These are phyloP conservation scores for Lactarius hengduanensis DNA, from an alignment of 768 basidiomycete genomes.

Conservation along the genomic window DNA sequence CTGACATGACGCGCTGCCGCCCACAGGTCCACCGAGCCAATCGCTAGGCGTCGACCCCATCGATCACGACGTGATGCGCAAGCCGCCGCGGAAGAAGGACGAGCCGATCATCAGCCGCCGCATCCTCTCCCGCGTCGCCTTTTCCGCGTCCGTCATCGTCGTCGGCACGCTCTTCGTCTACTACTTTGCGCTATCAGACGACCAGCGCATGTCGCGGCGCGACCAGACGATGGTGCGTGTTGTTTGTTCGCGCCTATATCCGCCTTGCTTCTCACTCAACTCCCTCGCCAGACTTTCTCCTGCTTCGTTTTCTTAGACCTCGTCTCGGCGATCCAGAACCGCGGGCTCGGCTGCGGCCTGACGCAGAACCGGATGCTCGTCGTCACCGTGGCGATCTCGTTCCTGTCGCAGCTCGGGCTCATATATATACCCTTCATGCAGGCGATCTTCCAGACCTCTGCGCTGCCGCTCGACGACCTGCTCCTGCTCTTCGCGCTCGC, in stretches of 20 bases:
- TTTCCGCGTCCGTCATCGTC: conserved; percentile 91
- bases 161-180: conserved; percentile 87
- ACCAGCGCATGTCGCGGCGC: conserved; percentile 66
- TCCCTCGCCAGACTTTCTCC: conserved; percentile 77
- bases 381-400: conserved; percentile 83
- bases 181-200: conserved; percentile 77
- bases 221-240: conserved; percentile 86
- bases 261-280: too few relatives aligned
- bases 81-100: conserved; percentile 90
- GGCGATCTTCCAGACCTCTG: conserved; percentile 89
- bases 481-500: conserved; percentile 67
- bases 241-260: too few relatives aligned
- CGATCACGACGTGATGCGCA: conserved; percentile 88
- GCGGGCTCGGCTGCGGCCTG: conserved; percentile 83
- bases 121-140: conserved; percentile 78
- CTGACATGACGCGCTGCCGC: conserved; percentile 3
- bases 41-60: conserved; percentile 97
- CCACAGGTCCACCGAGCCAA: conserved; percentile 85
- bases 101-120: conserved; percentile 80
- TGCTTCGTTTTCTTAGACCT: conserved; percentile 97
- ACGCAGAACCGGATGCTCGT: conserved; percentile 88
- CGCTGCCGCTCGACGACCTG: conserved; percentile 67
- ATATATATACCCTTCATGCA: conserved; percentile 93
- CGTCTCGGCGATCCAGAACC: conserved; percentile 91
- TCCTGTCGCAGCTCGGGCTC: conserved; percentile 77